Evolutionary conservation across 148 eudicot genomes (phyloP).

Genomic region (Cornus florida): DNA sequence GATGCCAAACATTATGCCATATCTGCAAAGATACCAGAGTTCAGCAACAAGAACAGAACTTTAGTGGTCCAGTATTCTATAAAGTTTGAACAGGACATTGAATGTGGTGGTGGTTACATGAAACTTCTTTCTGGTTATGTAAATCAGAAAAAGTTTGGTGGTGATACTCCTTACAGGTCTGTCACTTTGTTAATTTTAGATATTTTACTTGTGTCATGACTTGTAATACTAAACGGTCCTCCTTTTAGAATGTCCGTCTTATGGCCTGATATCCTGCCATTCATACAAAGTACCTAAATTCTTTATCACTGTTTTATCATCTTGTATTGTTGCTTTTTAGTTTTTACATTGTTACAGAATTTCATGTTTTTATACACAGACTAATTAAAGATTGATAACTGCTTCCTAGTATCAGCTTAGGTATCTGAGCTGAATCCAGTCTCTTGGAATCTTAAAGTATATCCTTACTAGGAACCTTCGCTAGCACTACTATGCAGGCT

Average conservation of each 20-base stretch:
- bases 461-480: background rate
- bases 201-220: no score
- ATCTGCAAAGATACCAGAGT: conserved; percentile 82
- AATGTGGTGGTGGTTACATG: conserved; percentile 93
- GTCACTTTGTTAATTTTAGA: conserved; percentile 2
- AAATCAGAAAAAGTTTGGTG: conserved; percentile 91
- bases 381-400: no score
- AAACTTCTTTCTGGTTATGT: conserved; percentile 89
- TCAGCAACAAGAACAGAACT: conserved; percentile 75
- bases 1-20: conserved; percentile 78
- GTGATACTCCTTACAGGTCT: conserved; percentile 94
- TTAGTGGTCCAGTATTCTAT: conserved; percentile 80
- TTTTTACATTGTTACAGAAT: background rate
- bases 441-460: background rate
- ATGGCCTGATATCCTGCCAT: no score
- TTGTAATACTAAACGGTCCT: no score
- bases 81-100: conserved; percentile 85
- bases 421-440: background rate
- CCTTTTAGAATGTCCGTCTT: no score
- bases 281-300: no score
- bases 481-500: background rate
- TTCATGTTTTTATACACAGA: no score
- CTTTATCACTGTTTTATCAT: no score
- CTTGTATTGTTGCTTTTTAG: background rate
- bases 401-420: background rate